phyloP scores from a whole-genome alignment of 106 monocot species.

The Dendrobium chrysotoxum region DNA sequence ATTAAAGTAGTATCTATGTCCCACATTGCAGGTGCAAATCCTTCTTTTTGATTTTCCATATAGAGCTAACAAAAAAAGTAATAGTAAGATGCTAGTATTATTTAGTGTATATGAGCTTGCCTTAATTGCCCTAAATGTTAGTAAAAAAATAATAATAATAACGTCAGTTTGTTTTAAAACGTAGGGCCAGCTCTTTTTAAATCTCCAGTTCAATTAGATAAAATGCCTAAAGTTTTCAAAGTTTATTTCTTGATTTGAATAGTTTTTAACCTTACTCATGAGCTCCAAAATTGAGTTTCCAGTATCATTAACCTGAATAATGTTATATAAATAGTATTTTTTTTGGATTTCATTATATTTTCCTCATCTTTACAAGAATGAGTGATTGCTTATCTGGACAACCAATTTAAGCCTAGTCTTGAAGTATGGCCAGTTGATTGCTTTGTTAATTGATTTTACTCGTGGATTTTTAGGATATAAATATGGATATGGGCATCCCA shows the following conservation, averaged over 20 bases:
- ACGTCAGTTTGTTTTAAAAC: no score
- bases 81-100: no score
- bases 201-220: no score
- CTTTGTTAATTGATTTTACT: neutral
- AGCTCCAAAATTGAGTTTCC: neutral
- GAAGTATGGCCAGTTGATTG: neutral
- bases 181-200: no score
- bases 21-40: no score
- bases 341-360: neutral
- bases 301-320: neutral
- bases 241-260: neutral
- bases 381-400: neutral
- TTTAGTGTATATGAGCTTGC: no score
- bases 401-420: neutral
- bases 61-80: no score
- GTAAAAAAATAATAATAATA: no score
- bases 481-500: neutral
- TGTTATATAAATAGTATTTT: neutral
- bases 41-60: no score
- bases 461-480: neutral
- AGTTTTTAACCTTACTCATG: neutral
- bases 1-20: no score
- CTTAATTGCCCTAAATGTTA: no score
- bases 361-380: neutral
- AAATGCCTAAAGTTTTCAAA: no score